Percentiles rank a stretch among this genome's conserved stretches.
These are phyloP conservation scores for Boletellus emodensis DNA, from an alignment of 768 basidiomycete species.

Conservation along the genomic window DNA sequence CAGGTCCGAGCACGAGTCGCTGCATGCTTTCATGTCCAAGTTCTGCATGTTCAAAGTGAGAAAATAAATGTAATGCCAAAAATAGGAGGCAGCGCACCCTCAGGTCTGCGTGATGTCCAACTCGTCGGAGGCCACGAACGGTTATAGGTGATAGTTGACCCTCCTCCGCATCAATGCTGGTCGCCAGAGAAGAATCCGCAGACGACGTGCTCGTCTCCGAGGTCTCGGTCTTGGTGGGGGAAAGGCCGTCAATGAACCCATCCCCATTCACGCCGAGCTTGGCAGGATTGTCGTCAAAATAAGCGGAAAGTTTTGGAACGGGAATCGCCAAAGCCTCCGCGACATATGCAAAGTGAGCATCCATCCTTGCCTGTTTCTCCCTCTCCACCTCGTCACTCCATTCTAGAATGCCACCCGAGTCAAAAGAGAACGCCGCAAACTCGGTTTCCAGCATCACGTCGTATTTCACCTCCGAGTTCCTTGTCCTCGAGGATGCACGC, in stretches of 20 bases:
- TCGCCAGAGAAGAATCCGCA: conserved; percentile 8
- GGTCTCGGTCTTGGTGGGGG: conserved; percentile 1
- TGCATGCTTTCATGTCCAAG: background rate
- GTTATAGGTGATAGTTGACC: background rate
- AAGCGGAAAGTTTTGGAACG: conserved; percentile 8
- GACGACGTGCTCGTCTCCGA: conserved; percentile 3
- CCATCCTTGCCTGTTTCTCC: conserved; percentile 8
- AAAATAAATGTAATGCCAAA: background rate
- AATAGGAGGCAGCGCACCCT: conserved; percentile 1
- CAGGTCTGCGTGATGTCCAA: background rate
- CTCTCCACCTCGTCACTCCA: conserved; percentile 15
- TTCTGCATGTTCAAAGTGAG: background rate
- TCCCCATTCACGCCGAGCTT: background rate
- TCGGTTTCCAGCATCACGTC: conserved; percentile 9
- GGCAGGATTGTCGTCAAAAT: background rate
- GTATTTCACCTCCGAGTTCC: conserved; percentile 5
- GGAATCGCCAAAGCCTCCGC: conserved; percentile 7
- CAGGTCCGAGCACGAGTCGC: conserved; percentile 1
- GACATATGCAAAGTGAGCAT: conserved; percentile 12
- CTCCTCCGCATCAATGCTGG: conserved; percentile 2
- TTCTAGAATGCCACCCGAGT: conserved; percentile 10
- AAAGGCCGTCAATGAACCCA: background rate
- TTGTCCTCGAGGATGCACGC: background rate
- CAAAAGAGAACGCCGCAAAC: conserved; percentile 7
- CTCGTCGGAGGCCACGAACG: conserved; percentile 5